These are phyloP conservation scores for Akanthomyces muscarius DNA, from an alignment of 2,329 filamentous ascomycete genomes.

Conservation along the genomic window DNA sequence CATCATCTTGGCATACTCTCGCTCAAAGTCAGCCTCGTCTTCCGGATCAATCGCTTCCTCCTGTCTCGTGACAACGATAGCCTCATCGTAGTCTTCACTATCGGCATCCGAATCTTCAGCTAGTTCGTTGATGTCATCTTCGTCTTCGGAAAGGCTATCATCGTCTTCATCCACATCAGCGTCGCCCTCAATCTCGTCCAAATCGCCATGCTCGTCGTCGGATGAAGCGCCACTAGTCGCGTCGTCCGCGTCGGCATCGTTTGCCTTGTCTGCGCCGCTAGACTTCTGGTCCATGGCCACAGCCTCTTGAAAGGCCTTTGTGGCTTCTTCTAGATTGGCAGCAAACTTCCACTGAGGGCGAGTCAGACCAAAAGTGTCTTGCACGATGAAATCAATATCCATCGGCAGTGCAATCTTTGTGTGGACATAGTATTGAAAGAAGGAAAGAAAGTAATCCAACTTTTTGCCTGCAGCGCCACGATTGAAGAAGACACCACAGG, in stretches of 20 bases:
- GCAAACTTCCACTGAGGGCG: conserved; percentile 92
- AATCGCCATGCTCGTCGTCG: conserved; percentile 70
- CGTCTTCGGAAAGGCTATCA: conserved; percentile 55
- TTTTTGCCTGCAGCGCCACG: conserved; percentile 93
- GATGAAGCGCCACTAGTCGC: conserved; percentile 65
- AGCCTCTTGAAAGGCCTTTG: conserved; percentile 78
- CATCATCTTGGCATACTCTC: conserved; percentile 98
- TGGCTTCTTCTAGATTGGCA: conserved; percentile 75
- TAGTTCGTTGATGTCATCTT: conserved; percentile 54
- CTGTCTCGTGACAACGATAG: conserved; percentile 85
- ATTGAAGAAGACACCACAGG: conserved; percentile 94
- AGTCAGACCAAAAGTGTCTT: conserved; percentile 81
- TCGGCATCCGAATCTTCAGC: conserved; percentile 48
- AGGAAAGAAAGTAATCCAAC: conserved; percentile 93
- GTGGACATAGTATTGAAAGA: conserved; percentile 95
- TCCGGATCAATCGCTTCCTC: conserved; percentile 90
- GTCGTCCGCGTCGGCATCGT: conserved; percentile 72
- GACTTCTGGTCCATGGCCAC: conserved; percentile 85
- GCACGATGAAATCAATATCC: conserved; percentile 95
- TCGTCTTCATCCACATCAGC: conserved; percentile 55
- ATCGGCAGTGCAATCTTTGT: conserved; percentile 88
- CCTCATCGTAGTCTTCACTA: conserved; percentile 69
- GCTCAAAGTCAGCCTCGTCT: conserved; percentile 94
- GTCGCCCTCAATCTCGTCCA: conserved; percentile 60
- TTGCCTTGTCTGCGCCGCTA: conserved; percentile 63